Conservation (phyloP, 2,329 filamentous ascomycete species). For the Epichloe festucae region DNA sequence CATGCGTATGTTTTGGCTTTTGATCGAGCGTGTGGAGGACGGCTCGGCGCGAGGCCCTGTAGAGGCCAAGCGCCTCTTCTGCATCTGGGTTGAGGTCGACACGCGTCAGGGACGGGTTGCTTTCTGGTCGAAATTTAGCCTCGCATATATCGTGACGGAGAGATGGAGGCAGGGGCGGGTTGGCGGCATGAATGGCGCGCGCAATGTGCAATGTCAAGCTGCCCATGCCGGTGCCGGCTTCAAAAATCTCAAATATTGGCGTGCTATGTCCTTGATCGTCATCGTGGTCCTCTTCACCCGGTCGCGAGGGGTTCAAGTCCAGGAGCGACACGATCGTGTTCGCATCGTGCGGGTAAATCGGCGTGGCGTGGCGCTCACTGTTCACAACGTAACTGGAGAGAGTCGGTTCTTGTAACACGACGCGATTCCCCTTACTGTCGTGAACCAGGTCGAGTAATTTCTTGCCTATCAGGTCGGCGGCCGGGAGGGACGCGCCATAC, state of each 20-base stretch:
- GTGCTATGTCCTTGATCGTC: conserved; percentile 15
- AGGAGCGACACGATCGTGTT: conserved; percentile 63
- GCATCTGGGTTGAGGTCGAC: conserved; percentile 17
- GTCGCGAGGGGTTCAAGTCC: conserved; percentile 51
- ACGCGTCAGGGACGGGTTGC: conserved; percentile 7
- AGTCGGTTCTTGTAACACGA: conserved; percentile 50
- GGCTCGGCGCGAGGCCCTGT: conserved; percentile 43
- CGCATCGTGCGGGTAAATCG: conserved; percentile 61
- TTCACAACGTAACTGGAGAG: conserved; percentile 61
- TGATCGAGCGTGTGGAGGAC: conserved; percentile 66
- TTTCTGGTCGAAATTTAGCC: conserved; percentile 11
- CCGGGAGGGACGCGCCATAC: conserved; percentile 34
- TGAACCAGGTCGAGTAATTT: conserved; percentile 43
- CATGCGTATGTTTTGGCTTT: conserved; percentile 45
- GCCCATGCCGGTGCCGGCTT: conserved; percentile 78
- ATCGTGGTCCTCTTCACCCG: conserved; percentile 21
- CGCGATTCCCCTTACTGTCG: conserved; percentile 35
- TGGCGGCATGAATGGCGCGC: conserved; percentile 62
- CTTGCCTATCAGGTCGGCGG: conserved; percentile 51
- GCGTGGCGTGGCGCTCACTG: conserved; percentile 59
- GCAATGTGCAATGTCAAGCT: conserved; percentile 64
- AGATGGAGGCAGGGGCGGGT: conserved; percentile 35
- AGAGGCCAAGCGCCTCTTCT: conserved; percentile 26
- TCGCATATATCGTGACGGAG: conserved; percentile 21
- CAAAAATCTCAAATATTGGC: conserved; percentile 58